phyloP scores from a whole-genome alignment of 2,329 filamentous ascomycete species.

The Colletotrichum lindemuthianum region DNA sequence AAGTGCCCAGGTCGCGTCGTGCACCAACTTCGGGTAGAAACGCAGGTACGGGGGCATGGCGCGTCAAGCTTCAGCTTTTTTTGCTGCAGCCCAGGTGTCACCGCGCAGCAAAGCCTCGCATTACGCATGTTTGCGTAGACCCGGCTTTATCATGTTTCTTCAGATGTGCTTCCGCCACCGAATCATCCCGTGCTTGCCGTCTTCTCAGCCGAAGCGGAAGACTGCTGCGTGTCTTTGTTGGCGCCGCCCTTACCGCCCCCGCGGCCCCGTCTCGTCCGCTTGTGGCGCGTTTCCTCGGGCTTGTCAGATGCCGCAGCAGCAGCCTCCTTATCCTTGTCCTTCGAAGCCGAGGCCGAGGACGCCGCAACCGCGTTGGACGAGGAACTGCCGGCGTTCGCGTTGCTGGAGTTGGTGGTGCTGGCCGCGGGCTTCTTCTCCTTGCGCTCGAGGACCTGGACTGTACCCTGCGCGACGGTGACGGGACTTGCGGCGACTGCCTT shows the following conservation, averaged over 20 bases:
- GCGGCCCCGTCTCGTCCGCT: slow-evolving; percentile 41
- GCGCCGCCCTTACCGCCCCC: slow-evolving; percentile 36
- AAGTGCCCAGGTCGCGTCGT: neutral
- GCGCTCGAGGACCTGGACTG: slow-evolving; percentile 86
- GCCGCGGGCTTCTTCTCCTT: slow-evolving; percentile 66
- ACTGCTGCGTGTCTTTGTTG: slow-evolving; percentile 30
- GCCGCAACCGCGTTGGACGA: slow-evolving; percentile 21
- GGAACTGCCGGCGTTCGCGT: slow-evolving; percentile 12
- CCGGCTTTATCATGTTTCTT: neutral
- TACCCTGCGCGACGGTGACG: slow-evolving; percentile 83
- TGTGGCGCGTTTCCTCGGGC: slow-evolving; percentile 37
- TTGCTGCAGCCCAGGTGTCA: neutral
- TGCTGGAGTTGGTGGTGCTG: slow-evolving; percentile 14
- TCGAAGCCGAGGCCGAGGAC: neutral
- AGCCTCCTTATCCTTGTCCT: slow-evolving; percentile 24
- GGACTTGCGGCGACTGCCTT: slow-evolving; percentile 86
- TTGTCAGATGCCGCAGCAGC: slow-evolving; percentile 34
- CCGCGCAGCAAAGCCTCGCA: neutral
- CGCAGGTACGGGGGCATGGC: slow-evolving; percentile 4
- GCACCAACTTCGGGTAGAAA: slow-evolving; percentile 8
- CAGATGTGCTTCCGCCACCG: too few relatives aligned
- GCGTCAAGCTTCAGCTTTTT: neutral
- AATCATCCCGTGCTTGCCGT: slow-evolving; percentile 34
- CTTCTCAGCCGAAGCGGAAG: slow-evolving; percentile 13
- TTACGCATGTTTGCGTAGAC: neutral